These are phyloP conservation scores for Vigna hirtella DNA, from an alignment of 306 rosid species.

Conservation along the genomic window DNA sequence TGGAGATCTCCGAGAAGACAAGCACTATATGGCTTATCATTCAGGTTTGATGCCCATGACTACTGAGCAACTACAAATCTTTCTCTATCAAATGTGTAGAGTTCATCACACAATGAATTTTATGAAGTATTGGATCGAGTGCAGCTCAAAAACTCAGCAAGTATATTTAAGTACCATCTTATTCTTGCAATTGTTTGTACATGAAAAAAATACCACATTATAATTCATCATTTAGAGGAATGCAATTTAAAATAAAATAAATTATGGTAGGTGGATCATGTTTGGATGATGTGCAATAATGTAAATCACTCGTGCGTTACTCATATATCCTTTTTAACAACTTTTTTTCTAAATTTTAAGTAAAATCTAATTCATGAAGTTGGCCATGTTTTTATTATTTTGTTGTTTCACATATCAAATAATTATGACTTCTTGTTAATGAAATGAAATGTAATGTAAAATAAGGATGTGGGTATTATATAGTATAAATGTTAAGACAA, in stretches of 20 bases:
- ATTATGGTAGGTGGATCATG: not conserved
- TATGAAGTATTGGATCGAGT: slow-evolving; percentile 55
- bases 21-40: slow-evolving; percentile 83
- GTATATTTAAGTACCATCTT: slow-evolving; percentile 47
- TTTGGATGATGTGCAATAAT: not conserved
- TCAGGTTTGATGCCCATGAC: slow-evolving; percentile 89
- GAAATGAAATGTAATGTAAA: not conserved
- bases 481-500: no score
- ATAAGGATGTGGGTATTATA: not conserved
- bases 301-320: not conserved
- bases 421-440: not conserved
- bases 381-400: not conserved
- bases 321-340: not conserved
- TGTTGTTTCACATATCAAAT: not conserved
- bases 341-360: no score
- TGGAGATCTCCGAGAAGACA: slow-evolving; percentile 91
- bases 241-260: slow-evolving; percentile 6
- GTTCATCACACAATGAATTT: slow-evolving; percentile 26
- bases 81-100: slow-evolving; percentile 28
- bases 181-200: slow-evolving; percentile 18
- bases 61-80: slow-evolving; percentile 70
- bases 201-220: not conserved
- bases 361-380: not conserved
- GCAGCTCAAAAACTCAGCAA: slow-evolving; percentile 99
- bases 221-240: slow-evolving; percentile 5